A percentile compares a stretch with the other conserved stretches of the same genome.
Evolutionary conservation across 495 filamentous ascomycete genomes (phyloP).

Genomic region (Aspergillus taichungensis): DNA sequence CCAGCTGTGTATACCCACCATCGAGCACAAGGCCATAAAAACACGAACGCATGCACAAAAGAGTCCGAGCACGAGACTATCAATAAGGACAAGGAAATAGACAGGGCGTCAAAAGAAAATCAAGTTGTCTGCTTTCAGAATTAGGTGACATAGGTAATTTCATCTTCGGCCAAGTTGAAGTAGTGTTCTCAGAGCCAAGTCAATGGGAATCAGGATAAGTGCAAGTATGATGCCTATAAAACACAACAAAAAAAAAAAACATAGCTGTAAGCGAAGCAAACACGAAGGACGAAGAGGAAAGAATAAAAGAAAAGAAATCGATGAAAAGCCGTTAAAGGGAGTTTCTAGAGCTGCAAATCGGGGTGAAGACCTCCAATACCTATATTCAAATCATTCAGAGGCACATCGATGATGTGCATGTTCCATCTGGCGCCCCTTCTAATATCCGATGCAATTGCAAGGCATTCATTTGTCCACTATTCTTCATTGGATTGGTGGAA

Average conservation of each 20-base stretch:
- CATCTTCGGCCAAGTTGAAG: slow-evolving; percentile 14
- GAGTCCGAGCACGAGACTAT: not conserved
- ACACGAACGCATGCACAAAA: not conserved
- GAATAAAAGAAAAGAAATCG: slow-evolving; percentile 16
- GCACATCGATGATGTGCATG: slow-evolving; percentile 17
- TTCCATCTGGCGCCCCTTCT: slow-evolving; percentile 22
- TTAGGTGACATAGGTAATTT: slow-evolving; percentile 22
- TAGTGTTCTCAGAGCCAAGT: slow-evolving; percentile 6
- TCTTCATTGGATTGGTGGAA: slow-evolving; percentile 20
- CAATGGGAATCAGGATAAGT: slow-evolving; percentile 12
- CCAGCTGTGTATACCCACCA: too few species aligned
- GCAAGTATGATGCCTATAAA: slow-evolving; percentile 18
- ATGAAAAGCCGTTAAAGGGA: slow-evolving; percentile 4
- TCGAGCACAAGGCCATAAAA: too few species aligned
- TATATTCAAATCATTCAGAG: slow-evolving; percentile 24
- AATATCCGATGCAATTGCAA: slow-evolving; percentile 27
- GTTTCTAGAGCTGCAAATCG: slow-evolving; percentile 36
- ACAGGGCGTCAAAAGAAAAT: slow-evolving; percentile 9
- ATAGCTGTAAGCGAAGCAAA: slow-evolving; percentile 12
- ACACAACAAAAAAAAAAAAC: slow-evolving; percentile 18
- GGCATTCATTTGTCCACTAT: slow-evolving; percentile 12
- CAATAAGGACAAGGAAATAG: slow-evolving; percentile 1
- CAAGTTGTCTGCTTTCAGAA: slow-evolving; percentile 23
- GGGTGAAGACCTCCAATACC: slow-evolving; percentile 21
- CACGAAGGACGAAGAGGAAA: slow-evolving; percentile 2